phyloP scores from a whole-genome alignment of 257 asterid genomes.

The Plantago ovata region DNA sequence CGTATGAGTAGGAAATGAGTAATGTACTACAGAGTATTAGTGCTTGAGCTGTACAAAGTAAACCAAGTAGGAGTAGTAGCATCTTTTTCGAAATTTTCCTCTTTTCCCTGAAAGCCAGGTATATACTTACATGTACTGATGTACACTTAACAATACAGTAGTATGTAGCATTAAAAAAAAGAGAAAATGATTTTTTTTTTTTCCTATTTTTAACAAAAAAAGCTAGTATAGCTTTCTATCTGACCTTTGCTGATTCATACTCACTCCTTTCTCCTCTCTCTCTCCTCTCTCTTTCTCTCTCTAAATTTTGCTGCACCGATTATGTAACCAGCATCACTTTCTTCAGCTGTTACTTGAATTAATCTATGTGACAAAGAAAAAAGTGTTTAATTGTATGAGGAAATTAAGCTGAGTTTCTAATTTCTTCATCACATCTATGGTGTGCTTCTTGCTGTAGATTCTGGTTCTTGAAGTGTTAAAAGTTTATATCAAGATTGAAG shows the following conservation, averaged over 20 bases:
- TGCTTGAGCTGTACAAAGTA: slow-evolving; percentile 42
- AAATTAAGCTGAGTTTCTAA: slow-evolving; percentile 1
- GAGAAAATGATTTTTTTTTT: slow-evolving; percentile 26
- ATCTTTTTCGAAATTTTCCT: slow-evolving; percentile 38
- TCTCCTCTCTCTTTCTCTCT: slow-evolving; percentile 6
- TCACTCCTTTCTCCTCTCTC: slow-evolving; percentile 2
- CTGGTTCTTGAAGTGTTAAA: no score
- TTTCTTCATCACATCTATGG: slow-evolving; percentile 1
- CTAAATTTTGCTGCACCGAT: not conserved
- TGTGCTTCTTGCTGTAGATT: no score
- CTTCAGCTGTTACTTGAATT: no score
- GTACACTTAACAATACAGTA: no score
- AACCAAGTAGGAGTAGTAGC: slow-evolving; percentile 28
- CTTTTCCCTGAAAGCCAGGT: slow-evolving; percentile 46
- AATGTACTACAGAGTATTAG: slow-evolving; percentile 34
- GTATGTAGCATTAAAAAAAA: not conserved
- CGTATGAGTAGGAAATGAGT: not conserved
- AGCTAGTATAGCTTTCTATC: slow-evolving; percentile 12
- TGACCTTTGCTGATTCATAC: slow-evolving; percentile 18
- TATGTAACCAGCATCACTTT: not conserved
- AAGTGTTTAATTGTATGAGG: not conserved
- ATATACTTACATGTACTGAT: slow-evolving; percentile 7
- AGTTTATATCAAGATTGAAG: not conserved
- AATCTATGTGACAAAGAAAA: not conserved
- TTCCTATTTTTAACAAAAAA: slow-evolving; percentile 16